phyloP scores from a whole-genome alignment of 2,329 filamentous ascomycete genomes.

The Sphaceloma murrayae region DNA sequence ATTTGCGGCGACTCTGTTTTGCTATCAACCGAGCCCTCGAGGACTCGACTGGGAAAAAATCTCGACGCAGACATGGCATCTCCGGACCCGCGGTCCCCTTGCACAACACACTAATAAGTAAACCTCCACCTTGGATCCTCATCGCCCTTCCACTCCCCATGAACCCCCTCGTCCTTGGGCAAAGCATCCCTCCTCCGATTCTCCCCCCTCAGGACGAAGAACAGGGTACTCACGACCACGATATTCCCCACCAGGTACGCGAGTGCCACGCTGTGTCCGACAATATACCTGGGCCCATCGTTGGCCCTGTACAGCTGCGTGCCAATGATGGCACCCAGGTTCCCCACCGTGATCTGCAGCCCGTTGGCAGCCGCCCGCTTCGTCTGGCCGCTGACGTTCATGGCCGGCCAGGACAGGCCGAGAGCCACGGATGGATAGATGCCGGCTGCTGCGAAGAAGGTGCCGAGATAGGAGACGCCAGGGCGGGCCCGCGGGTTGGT shows the following conservation, averaged over 20 bases:
- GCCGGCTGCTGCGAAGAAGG: slow-evolving; percentile 41
- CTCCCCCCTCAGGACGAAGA: slow-evolving; percentile 46
- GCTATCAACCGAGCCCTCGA: no score
- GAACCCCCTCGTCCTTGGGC: slow-evolving; percentile 37
- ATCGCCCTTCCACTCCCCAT: slow-evolving; percentile 52
- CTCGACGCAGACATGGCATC: no score
- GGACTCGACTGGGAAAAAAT: no score
- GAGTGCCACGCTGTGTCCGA: slow-evolving; percentile 58
- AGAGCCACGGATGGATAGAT: slow-evolving; percentile 58
- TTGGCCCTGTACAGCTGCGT: slow-evolving; percentile 58
- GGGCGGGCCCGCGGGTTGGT: slow-evolving; percentile 34
- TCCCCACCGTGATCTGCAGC: slow-evolving; percentile 64
- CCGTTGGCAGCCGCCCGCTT: slow-evolving; percentile 60
- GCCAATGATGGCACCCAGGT: slow-evolving; percentile 57
- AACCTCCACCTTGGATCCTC: slow-evolving; percentile 58
- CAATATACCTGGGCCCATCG: slow-evolving; percentile 52
- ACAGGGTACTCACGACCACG: slow-evolving; percentile 44
- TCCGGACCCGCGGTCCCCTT: neutral
- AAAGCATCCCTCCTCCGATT: slow-evolving; percentile 45
- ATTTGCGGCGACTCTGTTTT: no score
- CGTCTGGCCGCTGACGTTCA: slow-evolving; percentile 61
- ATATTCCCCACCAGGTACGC: slow-evolving; percentile 54
- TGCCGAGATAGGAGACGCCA: slow-evolving; percentile 32
- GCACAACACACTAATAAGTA: slow-evolving; percentile 19
- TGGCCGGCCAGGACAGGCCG: slow-evolving; percentile 59